Conservation (phyloP, 2,329 filamentous ascomycete species). For the Ascochyta rabiei region DNA sequence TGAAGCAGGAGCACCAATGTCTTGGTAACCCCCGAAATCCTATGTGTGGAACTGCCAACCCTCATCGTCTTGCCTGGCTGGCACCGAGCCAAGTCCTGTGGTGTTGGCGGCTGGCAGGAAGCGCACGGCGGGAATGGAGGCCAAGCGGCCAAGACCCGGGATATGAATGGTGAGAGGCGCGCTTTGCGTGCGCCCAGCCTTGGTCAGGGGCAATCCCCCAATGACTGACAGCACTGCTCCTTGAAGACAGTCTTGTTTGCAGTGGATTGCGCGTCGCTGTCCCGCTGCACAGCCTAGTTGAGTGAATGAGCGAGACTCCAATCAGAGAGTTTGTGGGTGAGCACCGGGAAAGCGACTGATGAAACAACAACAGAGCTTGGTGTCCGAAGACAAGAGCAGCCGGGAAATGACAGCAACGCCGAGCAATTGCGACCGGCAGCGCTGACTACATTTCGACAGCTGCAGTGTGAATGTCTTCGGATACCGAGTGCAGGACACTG, state of each 20-base stretch:
- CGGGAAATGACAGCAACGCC: slow-evolving; percentile 17
- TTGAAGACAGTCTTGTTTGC: slow-evolving; percentile 22
- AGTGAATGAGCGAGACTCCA: slow-evolving; percentile 3
- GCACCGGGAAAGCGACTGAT: slow-evolving; percentile 1
- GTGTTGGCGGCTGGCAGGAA: slow-evolving; percentile 35
- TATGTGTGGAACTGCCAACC: slow-evolving; percentile 48
- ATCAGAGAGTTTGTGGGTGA: slow-evolving; percentile 1
- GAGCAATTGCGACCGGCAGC: slow-evolving; percentile 9
- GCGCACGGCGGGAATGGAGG: slow-evolving; percentile 36
- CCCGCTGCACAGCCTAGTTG: slow-evolving; percentile 37
- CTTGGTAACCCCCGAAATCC: slow-evolving; percentile 34
- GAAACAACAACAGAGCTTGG: slow-evolving; percentile 17
- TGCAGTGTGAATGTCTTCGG: slow-evolving; percentile 4
- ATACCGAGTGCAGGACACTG: background rate
- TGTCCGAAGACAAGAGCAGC: slow-evolving; percentile 11
- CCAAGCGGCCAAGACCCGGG: slow-evolving; percentile 38
- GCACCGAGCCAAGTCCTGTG: slow-evolving; percentile 38
- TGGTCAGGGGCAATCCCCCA: slow-evolving; percentile 39
- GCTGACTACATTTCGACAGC: slow-evolving; percentile 5
- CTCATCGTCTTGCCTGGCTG: slow-evolving; percentile 38
- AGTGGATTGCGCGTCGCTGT: slow-evolving; percentile 31
- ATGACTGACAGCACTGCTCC: slow-evolving; percentile 21
- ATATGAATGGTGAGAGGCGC: slow-evolving; percentile 34
- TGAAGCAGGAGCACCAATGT: slow-evolving; percentile 37
- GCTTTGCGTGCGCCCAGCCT: slow-evolving; percentile 36